These are phyloP conservation scores for Microbotryum scabiosae DNA, from an alignment of 1,284 basidiomycete genomes.

Conservation along the genomic window DNA sequence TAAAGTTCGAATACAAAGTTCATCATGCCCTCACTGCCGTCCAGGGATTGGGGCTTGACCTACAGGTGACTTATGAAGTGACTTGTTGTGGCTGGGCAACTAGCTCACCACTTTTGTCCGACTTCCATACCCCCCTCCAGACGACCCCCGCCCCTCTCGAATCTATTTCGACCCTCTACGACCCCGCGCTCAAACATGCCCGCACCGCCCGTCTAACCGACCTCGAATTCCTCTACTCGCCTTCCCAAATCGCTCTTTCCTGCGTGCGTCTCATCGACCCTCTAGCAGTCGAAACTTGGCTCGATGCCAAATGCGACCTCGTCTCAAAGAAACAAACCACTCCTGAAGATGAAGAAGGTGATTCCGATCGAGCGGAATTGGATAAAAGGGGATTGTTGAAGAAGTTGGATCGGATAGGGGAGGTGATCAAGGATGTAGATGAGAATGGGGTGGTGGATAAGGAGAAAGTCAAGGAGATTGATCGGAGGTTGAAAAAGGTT, in stretches of 20 bases:
- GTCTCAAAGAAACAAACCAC: no score
- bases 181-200: conserved; percentile 43
- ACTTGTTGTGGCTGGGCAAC: no score
- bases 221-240: conserved; percentile 81
- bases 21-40: conserved; percentile 83
- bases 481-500: conserved; percentile 70
- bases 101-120: background rate
- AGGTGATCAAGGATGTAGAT: conserved; percentile 53
- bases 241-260: conserved; percentile 88
- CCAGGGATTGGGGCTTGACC: conserved; percentile 81
- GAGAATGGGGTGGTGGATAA: conserved; percentile 53
- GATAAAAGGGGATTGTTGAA: conserved; percentile 39
- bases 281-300: conserved; percentile 57
- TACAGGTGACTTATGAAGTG: no score
- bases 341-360: background rate
- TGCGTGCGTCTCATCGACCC: conserved; percentile 60
- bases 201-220: conserved; percentile 75
- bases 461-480: conserved; percentile 76
- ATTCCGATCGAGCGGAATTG: conserved; percentile 2
- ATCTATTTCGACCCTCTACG: background rate
- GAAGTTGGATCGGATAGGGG: conserved; percentile 51
- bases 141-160: conserved; percentile 1
- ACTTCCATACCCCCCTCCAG: background rate
- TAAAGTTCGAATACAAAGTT: conserved; percentile 85
- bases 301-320: conserved; percentile 27